These are phyloP conservation scores for Acorus calamus DNA, from an alignment of 106 monocot genomes.

Conservation along the genomic window DNA sequence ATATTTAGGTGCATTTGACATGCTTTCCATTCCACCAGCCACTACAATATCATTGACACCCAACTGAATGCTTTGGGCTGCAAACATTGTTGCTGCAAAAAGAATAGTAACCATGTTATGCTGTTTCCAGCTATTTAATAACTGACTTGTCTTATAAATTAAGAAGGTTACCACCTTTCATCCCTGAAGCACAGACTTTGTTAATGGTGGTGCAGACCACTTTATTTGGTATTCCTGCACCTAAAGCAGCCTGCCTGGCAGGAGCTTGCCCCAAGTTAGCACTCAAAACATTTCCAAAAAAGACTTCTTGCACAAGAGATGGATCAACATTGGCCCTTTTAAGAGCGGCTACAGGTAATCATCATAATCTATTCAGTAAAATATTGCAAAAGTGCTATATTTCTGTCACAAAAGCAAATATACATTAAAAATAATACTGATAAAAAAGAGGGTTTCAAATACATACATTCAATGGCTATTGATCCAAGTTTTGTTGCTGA, in stretches of 20 bases:
- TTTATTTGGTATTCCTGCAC: slow-evolving; percentile 89
- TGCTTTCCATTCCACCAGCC: slow-evolving; percentile 98
- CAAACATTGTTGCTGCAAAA: slow-evolving; percentile 74
- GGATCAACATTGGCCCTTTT: slow-evolving; percentile 80
- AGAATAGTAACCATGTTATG: slow-evolving; percentile 4
- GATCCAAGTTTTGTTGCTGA: slow-evolving; percentile 98
- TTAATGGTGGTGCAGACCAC: slow-evolving; percentile 86
- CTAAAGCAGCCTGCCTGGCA: slow-evolving; percentile 93
- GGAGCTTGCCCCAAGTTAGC: slow-evolving; percentile 98
- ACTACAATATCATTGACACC: slow-evolving; percentile 95
- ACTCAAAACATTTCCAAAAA: slow-evolving; percentile 97
- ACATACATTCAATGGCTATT: slow-evolving; percentile 66
- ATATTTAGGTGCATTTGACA: slow-evolving; percentile 99
- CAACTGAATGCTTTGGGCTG: slow-evolving; percentile 87
- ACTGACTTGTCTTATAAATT: background rate
- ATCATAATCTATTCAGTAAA: background rate
- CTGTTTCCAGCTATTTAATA: background rate
- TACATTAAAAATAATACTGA: background rate
- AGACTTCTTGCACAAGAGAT: slow-evolving; percentile 90
- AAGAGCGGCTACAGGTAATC: slow-evolving; percentile 50
- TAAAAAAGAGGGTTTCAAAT: background rate
- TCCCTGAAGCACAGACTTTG: slow-evolving; percentile 99
- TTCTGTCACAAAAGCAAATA: too few relatives aligned
- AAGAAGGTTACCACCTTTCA: slow-evolving; percentile 54
- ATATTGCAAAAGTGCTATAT: too few relatives aligned